Evolutionary conservation across 176 grass and related monocot species (phyloP).

Genomic region (Oropetium thomaeum): DNA sequence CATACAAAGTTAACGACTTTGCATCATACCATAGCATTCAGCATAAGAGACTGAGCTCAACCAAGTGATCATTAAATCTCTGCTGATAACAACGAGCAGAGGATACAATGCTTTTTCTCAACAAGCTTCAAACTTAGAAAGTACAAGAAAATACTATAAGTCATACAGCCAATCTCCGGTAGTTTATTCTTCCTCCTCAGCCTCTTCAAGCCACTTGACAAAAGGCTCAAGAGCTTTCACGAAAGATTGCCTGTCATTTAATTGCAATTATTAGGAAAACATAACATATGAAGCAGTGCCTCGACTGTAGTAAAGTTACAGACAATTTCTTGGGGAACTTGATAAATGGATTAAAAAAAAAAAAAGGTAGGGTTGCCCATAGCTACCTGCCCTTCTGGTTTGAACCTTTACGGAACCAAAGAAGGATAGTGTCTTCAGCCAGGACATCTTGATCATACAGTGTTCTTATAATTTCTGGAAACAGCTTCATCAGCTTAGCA

Average conservation of each 20-base stretch:
- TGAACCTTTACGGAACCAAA: constrained; percentile 91
- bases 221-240: constrained; percentile 83
- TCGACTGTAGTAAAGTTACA: not conserved
- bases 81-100: constrained; percentile 11
- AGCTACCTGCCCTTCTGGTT: constrained; percentile 90
- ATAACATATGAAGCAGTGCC: not conserved
- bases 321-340: not conserved
- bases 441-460: constrained; percentile 93
- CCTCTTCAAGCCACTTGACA: constrained; percentile 89
- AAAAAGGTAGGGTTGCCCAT: not conserved
- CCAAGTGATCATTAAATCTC: constrained; percentile 7
- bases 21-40: constrained; percentile 7
- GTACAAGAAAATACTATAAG: constrained; percentile 30
- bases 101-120: not conserved
- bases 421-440: constrained; percentile 92
- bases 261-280: not conserved
- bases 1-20: not conserved
- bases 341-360: not conserved
- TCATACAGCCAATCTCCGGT: not conserved
- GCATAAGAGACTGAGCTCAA: not conserved
- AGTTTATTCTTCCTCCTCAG: constrained; percentile 74
- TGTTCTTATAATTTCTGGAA: constrained; percentile 93
- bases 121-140: not conserved
- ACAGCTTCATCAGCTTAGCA: constrained; percentile 92
- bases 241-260: constrained; percentile 62